Percentiles rank a stretch among this genome's conserved stretches.
These are phyloP conservation scores for Aureobasidium lini DNA, from an alignment of 2,329 filamentous ascomycete genomes.

Conservation along the genomic window DNA sequence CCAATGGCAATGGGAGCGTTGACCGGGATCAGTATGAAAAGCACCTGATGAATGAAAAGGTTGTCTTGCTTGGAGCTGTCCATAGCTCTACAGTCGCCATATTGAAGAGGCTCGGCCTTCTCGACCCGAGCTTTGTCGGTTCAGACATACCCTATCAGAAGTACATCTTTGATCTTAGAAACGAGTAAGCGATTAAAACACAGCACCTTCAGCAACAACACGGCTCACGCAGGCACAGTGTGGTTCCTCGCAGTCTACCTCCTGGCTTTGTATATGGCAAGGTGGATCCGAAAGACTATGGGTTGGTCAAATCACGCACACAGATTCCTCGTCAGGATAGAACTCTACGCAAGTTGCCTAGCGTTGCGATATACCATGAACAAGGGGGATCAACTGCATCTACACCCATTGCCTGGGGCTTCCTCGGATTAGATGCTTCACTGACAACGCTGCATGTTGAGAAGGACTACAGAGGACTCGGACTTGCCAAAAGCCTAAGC, in stretches of 20 bases:
- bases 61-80: conserved; percentile 24
- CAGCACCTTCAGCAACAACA: too few relatives aligned
- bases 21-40: not conserved
- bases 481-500: conserved; percentile 56
- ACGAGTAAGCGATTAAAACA: not conserved
- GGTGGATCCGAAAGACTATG: conserved; percentile 47
- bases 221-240: not conserved
- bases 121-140: conserved; percentile 17
- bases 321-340: conserved; percentile 49
- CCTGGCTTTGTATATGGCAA: conserved; percentile 49
- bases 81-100: conserved; percentile 21
- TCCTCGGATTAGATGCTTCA: conserved; percentile 55
- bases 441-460: conserved; percentile 56
- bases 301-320: conserved; percentile 48
- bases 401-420: conserved; percentile 57
- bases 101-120: conserved; percentile 19
- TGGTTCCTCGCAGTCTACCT: conserved; percentile 20
- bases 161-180: conserved; percentile 16
- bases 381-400: conserved; percentile 37
- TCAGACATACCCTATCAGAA: conserved; percentile 13
- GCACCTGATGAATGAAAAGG: conserved; percentile 3
- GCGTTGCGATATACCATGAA: conserved; percentile 27
- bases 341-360: conserved; percentile 34
- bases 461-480: conserved; percentile 50
- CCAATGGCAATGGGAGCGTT: not conserved